Base-by-base conservation (phyloP, 208 protist genomes). In the Trypanosoma scelopori region DNA sequence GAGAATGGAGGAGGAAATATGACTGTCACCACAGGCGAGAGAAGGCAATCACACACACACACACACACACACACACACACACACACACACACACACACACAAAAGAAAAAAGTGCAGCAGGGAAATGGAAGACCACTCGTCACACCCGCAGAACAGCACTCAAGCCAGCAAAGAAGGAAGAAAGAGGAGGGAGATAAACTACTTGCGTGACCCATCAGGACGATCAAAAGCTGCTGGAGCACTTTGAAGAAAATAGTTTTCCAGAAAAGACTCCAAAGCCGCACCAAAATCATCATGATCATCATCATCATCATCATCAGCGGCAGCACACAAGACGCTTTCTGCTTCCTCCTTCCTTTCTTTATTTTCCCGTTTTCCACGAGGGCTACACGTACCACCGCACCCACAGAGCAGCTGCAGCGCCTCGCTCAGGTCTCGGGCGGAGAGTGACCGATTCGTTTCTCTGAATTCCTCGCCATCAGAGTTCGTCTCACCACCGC, bases 221-320 rank as follows among this genome's bases (percentile, higher is more conserved):
- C 41, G 45, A 68, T 74, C 66, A 71, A 71, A 71, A 23, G 66
- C 66, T 41, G 23, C 47, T 0, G 57, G 66, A 23, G 66, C 47
- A 51, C 66, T 65, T 23, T 41, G 57, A 25, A 71, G 30, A 50
- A 71, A 71, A 28, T 65, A 71, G n/a, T 42, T 32, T n/a, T 50
- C 23, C 20, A 71, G 30, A 65, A 71, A 71, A 39, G 23, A 13
- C 22, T 71, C 66, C 47, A 71, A 61, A 16, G 50, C 11, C 20
- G 18, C 27, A 64, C 27, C 49, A 39, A 52, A 43, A 41, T n/a
- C 5, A 20, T 15, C 15, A 25, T 15, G 15, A 30, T 41, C 51
- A 39, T 5, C 25, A 60, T 7, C 39, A 20, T 51, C 25, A 32
- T 58, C 22, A 45, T 51, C 51, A 55, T 0, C 42, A 28, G 12